Base-by-base conservation (phyloP, 768 basidiomycete species). In the Favolaschia claudopus region DNA sequence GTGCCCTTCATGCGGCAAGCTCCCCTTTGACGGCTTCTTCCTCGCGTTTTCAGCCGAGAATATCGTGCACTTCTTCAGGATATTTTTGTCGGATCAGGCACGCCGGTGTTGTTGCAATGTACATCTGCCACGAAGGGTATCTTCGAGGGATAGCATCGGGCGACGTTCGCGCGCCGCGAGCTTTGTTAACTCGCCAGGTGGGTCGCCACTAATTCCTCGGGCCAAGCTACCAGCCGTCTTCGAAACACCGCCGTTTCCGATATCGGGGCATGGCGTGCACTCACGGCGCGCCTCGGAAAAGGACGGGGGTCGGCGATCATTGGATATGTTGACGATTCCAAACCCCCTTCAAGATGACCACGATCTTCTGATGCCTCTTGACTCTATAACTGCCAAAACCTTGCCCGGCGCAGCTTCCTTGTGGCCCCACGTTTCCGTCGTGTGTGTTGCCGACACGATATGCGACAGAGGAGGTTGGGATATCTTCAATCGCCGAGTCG, bases 391-490 rank as follows among this genome's bases (percentile, higher is more conserved):
- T n/a, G n/a, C n/a, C n/a, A n/a, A 79, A 43, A 64, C 70, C 17
- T 75, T 79, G 24, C 74, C 75, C 5, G 79, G 67, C 38, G 62
- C 69, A 40, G 58, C 67, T 20, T 81, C 83, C 25, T 69, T 80
- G n/a, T 90, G 88, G 88, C 77, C 77, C 52, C 82, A 82, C 48
- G 79, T 87, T n/a, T 76, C 82, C 25, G 76, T 89, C 19, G 72
- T 82, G 37, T 77, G 79, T 40, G 77, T 82, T 17, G 81, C 78
- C 7, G 86, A 89, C 60, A 75, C 87, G 7, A 79, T 79, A 13
- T 88, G 85, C 64, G 91, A 95, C 57, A 82, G 92, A 47, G 92
- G 93, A 13, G 82, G 84, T 4, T 96, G 94, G 94, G 91, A 87
- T 63, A 71, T 89, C 20, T 71, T 79, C 36, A 79, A 74, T 22